Conservation (phyloP, 306 rosid genomes). For the Crataegus laevigata region DNA sequence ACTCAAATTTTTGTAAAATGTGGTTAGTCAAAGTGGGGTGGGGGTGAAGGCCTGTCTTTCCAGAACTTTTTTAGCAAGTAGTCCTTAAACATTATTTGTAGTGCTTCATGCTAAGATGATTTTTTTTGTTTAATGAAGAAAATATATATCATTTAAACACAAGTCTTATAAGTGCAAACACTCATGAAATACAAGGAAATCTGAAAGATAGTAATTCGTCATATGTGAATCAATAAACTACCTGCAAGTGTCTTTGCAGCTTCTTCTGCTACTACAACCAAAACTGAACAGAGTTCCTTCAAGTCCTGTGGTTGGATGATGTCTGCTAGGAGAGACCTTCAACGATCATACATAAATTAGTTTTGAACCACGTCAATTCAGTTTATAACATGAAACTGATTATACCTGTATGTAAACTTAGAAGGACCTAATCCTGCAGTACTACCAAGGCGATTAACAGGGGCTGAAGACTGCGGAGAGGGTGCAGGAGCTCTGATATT, state of each 20-base stretch:
- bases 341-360: slow-evolving; percentile 40
- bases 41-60: background rate
- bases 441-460: slow-evolving; percentile 51
- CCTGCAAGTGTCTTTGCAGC: slow-evolving; percentile 79
- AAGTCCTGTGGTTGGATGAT: slow-evolving; percentile 90
- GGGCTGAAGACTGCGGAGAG: slow-evolving; percentile 43
- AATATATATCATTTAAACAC: too few relatives aligned
- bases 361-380: slow-evolving; percentile 9
- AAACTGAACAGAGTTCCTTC: slow-evolving; percentile 91
- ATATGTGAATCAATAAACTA: slow-evolving; percentile 15
- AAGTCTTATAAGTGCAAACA: background rate
- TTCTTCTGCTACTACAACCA: slow-evolving; percentile 81
- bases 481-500: slow-evolving; percentile 47
- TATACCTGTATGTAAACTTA: slow-evolving; percentile 80
- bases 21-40: too few relatives aligned
- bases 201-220: slow-evolving; percentile 15
- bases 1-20: background rate
- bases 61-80: background rate
- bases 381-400: slow-evolving; percentile 11
- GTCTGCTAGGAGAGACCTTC: slow-evolving; percentile 95
- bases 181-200: background rate
- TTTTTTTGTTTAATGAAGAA: background rate
- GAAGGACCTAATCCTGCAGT: slow-evolving; percentile 65
- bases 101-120: background rate
- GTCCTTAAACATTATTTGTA: background rate